Conservation (phyloP, 2,329 filamentous ascomycete genomes). For the Xylariales sp. region DNA sequence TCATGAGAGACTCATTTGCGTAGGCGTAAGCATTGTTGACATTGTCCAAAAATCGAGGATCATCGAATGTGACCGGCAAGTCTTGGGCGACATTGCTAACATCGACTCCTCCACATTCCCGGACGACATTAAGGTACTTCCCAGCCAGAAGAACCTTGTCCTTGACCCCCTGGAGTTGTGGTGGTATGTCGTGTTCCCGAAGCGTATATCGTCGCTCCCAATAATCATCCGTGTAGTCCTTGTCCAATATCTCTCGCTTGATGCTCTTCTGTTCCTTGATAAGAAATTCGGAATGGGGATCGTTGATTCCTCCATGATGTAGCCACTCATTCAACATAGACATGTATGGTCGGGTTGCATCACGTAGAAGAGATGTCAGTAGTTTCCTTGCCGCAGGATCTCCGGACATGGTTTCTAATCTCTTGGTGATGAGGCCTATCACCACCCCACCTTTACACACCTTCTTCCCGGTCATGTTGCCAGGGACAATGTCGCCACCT, state of each 20-base stretch:
- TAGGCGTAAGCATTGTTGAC: constrained; percentile 93
- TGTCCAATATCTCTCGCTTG: constrained; percentile 79
- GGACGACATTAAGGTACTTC: constrained; percentile 96
- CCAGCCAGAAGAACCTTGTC: constrained; percentile 93
- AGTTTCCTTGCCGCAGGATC: constrained; percentile 83
- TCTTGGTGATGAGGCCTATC: constrained; percentile 78
- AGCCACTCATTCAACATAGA: constrained; percentile 98
- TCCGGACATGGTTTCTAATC: constrained; percentile 84
- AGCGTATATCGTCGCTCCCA: constrained; percentile 98
- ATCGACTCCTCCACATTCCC: constrained; percentile 94
- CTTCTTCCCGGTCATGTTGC: constrained; percentile 78
- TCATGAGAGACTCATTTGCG: constrained; percentile 89
- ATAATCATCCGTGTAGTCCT: constrained; percentile 98
- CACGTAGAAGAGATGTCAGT: constrained; percentile 75
- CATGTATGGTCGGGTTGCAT: constrained; percentile 94
- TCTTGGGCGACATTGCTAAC: constrained; percentile 83
- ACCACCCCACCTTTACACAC: constrained; percentile 96
- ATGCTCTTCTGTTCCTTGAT: constrained; percentile 97
- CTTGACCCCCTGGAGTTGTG: constrained; percentile 84
- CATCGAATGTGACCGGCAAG: constrained; percentile 89
- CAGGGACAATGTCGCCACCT: constrained; percentile 74
- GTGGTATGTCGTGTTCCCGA: constrained; percentile 83
- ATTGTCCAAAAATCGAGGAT: constrained; percentile 87
- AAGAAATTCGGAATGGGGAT: constrained; percentile 89
- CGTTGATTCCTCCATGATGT: constrained; percentile 90